These are phyloP conservation scores for Chaetomiaceae sp. DNA, from an alignment of 2,329 filamentous ascomycete species.

Conservation along the genomic window DNA sequence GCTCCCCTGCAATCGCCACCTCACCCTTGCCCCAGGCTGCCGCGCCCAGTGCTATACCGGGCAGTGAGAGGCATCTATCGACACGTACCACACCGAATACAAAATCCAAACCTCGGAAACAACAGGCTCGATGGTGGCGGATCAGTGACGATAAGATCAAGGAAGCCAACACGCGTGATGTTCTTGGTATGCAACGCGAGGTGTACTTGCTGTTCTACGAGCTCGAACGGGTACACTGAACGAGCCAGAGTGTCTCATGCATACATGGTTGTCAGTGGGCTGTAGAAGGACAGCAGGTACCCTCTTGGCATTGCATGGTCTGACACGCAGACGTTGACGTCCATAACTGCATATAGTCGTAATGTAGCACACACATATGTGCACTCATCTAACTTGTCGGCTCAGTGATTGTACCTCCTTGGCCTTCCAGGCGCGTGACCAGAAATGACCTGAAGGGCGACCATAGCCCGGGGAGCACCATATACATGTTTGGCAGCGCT, in stretches of 20 bases:
- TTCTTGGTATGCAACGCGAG: conserved; percentile 89
- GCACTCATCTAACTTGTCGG: too few species aligned
- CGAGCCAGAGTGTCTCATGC: background rate
- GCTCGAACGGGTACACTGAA: conserved; percentile 54
- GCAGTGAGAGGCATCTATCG: background rate
- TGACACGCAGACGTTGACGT: too few species aligned
- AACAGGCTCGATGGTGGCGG: conserved; percentile 84
- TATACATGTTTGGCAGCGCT: too few species aligned
- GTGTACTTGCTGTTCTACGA: conserved; percentile 97
- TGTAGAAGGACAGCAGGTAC: too few species aligned
- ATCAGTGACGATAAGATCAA: conserved; percentile 97
- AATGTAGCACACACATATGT: too few species aligned
- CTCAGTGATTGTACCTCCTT: background rate
- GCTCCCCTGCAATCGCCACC: conserved; percentile 43
- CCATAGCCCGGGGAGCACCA: background rate
- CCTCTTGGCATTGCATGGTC: too few species aligned
- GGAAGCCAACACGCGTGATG: conserved; percentile 86
- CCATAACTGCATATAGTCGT: too few species aligned
- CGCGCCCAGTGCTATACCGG: conserved; percentile 25
- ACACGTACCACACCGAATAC: conserved; percentile 12
- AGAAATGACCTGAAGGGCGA: too few species aligned
- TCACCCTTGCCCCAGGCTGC: conserved; percentile 29
- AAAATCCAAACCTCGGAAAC: conserved; percentile 44
- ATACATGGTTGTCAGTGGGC: background rate
- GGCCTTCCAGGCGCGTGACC: too few species aligned